Percentiles rank a stretch among this genome's conserved stretches.
phyloP scores from a whole-genome alignment of 2,329 filamentous ascomycete genomes.

The Fusarium sp. region DNA sequence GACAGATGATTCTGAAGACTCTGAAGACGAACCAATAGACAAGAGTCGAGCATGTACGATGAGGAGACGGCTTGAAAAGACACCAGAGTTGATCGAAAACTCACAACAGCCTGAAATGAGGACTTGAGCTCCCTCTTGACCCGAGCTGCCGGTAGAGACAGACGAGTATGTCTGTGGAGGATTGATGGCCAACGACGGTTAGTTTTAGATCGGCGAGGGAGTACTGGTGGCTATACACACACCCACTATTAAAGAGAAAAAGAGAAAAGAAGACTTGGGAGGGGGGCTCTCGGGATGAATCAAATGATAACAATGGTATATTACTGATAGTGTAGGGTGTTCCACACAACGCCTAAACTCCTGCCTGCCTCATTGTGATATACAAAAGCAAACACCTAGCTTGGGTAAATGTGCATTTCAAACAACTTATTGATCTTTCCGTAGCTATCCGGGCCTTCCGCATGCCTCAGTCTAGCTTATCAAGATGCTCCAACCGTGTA shows the following conservation, averaged over 20 bases:
- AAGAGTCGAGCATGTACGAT: neutral
- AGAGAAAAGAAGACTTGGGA: too few species aligned
- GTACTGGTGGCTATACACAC: neutral
- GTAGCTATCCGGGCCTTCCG: neutral
- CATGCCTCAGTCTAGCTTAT: conserved; percentile 82
- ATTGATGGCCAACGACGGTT: neutral
- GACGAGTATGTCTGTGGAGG: neutral
- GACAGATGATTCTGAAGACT: neutral
- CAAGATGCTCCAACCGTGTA: conserved; percentile 91
- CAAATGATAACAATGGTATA: conserved; percentile 28
- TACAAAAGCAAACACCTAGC: conserved; percentile 22
- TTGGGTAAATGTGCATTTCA: neutral
- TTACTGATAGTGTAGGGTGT: conserved; percentile 18
- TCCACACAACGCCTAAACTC: conserved; percentile 35
- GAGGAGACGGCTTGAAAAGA: neutral
- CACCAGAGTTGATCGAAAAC: neutral
- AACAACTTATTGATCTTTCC: neutral
- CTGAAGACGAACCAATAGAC: neutral
- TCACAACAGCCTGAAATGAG: neutral
- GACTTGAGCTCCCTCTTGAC: neutral
- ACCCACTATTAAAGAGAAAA: too few species aligned
- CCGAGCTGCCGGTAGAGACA: too few species aligned
- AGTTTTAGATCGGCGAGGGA: neutral
- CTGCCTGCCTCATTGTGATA: conserved; percentile 26
- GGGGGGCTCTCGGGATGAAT: neutral